These are phyloP conservation scores for Solanum gracilifrons DNA, from an alignment of 257 asterid species.

Conservation along the genomic window DNA sequence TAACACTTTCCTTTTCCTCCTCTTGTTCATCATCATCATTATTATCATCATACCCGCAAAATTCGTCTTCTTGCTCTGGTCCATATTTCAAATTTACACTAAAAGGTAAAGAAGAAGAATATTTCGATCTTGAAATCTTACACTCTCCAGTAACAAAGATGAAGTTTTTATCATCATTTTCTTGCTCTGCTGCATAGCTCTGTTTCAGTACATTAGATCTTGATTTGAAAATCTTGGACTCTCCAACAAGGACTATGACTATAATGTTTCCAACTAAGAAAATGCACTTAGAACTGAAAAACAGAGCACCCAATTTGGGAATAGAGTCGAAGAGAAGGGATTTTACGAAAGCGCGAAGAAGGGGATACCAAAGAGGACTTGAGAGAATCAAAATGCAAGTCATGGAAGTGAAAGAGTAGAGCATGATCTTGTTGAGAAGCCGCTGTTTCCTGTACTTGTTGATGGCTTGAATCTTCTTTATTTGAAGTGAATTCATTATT, in stretches of 20 bases:
- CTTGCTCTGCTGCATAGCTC: not conserved
- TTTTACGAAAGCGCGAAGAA: not conserved
- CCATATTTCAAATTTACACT: not conserved
- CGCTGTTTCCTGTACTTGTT: not conserved
- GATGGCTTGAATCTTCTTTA: not conserved
- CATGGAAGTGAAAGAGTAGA: not conserved
- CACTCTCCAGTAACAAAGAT: not conserved
- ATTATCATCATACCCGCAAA: not conserved
- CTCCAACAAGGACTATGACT: not conserved
- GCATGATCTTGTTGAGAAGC: not conserved
- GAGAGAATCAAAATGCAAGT: not conserved
- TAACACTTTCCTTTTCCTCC: not conserved
- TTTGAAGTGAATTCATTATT: not conserved
- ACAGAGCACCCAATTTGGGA: not conserved
- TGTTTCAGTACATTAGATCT: not conserved
- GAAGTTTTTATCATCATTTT: not conserved
- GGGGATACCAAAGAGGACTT: not conserved
- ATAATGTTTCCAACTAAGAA: not conserved
- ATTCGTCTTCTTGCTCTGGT: not conserved
- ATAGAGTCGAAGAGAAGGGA: not conserved
- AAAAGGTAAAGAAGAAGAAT: not conserved
- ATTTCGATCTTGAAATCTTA: not conserved
- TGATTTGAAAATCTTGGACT: not conserved
- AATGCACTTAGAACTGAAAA: not conserved
- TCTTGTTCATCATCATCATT: not conserved